Conservation (phyloP, 345 rosid species). For the Diplotaxis tenuifolia region DNA sequence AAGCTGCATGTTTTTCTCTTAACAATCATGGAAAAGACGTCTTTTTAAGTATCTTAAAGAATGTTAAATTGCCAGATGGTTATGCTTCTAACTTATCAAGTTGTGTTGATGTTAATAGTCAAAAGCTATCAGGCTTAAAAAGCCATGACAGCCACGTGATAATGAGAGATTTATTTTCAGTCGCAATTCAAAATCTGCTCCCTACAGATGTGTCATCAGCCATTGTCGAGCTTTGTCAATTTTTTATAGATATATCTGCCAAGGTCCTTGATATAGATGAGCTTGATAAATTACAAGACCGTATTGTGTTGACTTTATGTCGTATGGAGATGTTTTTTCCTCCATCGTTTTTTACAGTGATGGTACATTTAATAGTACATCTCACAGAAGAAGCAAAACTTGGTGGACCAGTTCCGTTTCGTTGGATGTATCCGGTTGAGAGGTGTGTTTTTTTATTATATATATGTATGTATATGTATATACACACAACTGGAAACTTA, state of each 20-base stretch:
- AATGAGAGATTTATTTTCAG: background rate
- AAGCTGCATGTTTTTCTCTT: background rate
- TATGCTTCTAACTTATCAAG: slow-evolving; percentile 2
- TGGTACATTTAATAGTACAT: slow-evolving; percentile 9
- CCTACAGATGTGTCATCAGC: background rate
- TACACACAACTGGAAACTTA: background rate
- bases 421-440: slow-evolving; percentile 12
- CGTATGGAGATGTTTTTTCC: slow-evolving; percentile 1
- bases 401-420: slow-evolving; percentile 2
- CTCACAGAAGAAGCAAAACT: background rate
- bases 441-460: background rate
- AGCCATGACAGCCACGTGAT: background rate
- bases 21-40: background rate
- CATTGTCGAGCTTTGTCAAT: background rate
- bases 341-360: background rate
- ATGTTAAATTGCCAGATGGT: background rate
- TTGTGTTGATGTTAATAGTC: background rate
- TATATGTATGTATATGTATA: background rate
- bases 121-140: background rate
- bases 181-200: background rate
- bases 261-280: background rate
- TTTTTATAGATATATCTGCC: background rate
- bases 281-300: background rate
- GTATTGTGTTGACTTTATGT: background rate
- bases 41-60: background rate